phyloP scores from a whole-genome alignment of 108 stramenopile genomes.

The Nitzschia inconspicua region DNA sequence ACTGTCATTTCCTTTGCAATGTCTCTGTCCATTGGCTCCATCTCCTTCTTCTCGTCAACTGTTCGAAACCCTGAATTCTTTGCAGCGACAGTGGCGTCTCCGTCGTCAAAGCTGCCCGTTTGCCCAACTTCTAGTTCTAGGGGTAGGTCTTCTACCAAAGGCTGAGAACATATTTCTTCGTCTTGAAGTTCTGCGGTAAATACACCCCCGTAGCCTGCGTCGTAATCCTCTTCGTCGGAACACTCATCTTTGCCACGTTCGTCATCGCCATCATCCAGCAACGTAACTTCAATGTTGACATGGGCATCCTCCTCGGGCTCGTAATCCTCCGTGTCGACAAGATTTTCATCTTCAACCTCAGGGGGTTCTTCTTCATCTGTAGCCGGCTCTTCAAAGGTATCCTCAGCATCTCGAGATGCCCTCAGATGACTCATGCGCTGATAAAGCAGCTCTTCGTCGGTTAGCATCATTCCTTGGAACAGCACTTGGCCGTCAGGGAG shows the following conservation, averaged over 20 bases:
- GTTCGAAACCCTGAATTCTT: too few relatives aligned
- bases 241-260: not conserved
- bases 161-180: too few relatives aligned
- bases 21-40: too few relatives aligned
- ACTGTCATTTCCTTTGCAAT: too few relatives aligned
- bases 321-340: not conserved
- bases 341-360: not conserved
- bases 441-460: not conserved
- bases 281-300: slow-evolving; percentile 5
- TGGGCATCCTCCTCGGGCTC: not conserved
- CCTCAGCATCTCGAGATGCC: not conserved
- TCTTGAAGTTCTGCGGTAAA: too few relatives aligned
- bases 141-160: too few relatives aligned
- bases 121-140: too few relatives aligned
- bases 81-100: too few relatives aligned
- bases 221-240: not conserved
- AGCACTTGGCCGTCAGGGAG: too few relatives aligned
- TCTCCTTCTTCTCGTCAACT: too few relatives aligned
- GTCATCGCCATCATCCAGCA: not conserved
- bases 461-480: not conserved
- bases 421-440: not conserved
- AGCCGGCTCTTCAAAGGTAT: slow-evolving; percentile 1
- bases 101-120: too few relatives aligned
- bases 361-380: not conserved
- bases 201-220: not conserved